Evolutionary conservation across 176 grass and related monocot genomes (phyloP), one percentile per base, ranked within the genome.

Genomic region (Panicum miliaceum): DNA sequence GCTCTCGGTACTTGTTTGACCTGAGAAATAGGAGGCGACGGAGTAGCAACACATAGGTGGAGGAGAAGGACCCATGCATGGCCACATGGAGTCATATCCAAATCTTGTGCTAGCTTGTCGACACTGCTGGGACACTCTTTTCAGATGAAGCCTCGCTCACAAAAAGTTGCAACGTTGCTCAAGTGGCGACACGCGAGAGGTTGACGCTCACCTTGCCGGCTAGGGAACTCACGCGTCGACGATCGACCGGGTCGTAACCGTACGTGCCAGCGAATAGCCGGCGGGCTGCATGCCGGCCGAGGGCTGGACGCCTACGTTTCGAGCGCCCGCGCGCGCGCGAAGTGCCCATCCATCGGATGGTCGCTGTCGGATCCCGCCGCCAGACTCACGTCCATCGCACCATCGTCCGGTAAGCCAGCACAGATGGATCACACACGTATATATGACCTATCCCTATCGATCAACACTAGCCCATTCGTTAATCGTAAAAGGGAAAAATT

Each of bases 171-270:
- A 75, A 16, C 73, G 15, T 36, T 69, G 42, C 60, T 35, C 73
- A 64, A 82, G 78, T 60, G 64, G 62, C 22, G 57, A 77, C 29
- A 53, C 22, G 38, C 0, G 12, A 3, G 82, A 89, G 65, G 84
- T 57, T 80, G 90, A 89, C 87, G 75, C 18, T 15, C 61, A 78
- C 86, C 90, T 86, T 92, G 83, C 71, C 34, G 59, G 43, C 51
- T 11, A 83, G 87, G 90, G 65, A 71, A 83, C 71, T 0, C 4
- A 27, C 1, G 12, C 16, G 4, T 3, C 16, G 22, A 14, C 29
- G 16, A 51, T 2, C 43, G 14, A 18, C 50, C 23, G 12, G n/a
- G n/a, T 12, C 1, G 9, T 25, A 53, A 4, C 22, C 68, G 15
- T 48, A 13, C 56, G 23, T 46, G 8, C 23, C 20, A 15, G 42